Evolutionary conservation across 2,329 filamentous ascomycete genomes (phyloP).

Genomic region (Neurospora sp.): DNA sequence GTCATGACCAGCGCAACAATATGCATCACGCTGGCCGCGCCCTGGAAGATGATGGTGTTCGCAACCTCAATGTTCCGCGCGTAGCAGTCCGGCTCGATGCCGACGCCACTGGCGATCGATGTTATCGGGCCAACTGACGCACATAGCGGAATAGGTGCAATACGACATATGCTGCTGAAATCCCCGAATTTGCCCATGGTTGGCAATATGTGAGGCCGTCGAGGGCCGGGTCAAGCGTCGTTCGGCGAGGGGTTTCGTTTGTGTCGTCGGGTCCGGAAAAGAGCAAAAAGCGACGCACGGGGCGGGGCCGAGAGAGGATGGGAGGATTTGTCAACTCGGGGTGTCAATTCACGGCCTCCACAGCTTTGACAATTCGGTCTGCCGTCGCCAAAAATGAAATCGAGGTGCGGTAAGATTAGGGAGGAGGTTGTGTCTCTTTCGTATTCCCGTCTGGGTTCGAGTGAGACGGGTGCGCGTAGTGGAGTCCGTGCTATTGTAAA

Average conservation of each 20-base stretch:
- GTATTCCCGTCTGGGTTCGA: background rate
- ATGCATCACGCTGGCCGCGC: constrained; percentile 82
- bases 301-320: background rate
- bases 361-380: background rate
- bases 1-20: constrained; percentile 88
- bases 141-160: constrained; percentile 79
- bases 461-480: background rate
- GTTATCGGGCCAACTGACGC: constrained; percentile 70
- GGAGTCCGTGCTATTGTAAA: background rate
- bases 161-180: constrained; percentile 78
- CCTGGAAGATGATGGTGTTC: constrained; percentile 98
- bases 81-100: constrained; percentile 86
- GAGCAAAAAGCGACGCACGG: background rate
- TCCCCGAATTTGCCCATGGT: constrained; percentile 79
- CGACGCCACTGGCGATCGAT: constrained; percentile 55
- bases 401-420: background rate
- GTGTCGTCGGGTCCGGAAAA: background rate
- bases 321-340: background rate
- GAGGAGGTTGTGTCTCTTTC: background rate
- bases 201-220: constrained; percentile 5
- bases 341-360: background rate
- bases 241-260: background rate
- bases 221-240: background rate
- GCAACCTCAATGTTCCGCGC: constrained; percentile 90
- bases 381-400: background rate